Evolutionary conservation across 2,329 filamentous ascomycete species (phyloP).

Genomic region (Fusarium coicis): DNA sequence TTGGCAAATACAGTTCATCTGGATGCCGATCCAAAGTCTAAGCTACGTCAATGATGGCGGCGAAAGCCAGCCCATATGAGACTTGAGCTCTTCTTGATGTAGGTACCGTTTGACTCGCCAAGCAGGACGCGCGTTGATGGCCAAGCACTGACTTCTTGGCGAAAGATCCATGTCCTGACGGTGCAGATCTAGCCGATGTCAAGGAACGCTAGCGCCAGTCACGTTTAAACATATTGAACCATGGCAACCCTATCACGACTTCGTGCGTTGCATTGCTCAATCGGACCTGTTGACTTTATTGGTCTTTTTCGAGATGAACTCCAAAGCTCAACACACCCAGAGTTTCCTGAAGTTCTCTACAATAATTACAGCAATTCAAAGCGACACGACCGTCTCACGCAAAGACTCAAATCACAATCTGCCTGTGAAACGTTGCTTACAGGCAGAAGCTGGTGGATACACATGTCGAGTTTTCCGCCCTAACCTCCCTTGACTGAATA

Average conservation of each 20-base stretch:
- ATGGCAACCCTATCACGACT: conserved; percentile 44
- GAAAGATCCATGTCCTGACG: conserved; percentile 43
- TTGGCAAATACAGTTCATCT: conserved; percentile 37
- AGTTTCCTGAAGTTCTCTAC: not conserved
- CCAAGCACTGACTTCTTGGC: conserved; percentile 45
- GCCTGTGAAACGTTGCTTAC: conserved; percentile 25
- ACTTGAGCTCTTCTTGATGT: conserved; percentile 43
- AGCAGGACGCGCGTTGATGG: conserved; percentile 47
- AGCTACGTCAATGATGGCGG: conserved; percentile 35
- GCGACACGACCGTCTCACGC: not conserved
- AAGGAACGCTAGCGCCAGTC: conserved; percentile 41
- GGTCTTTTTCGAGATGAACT: not conserved
- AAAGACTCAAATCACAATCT: conserved; percentile 1
- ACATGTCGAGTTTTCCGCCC: conserved; percentile 28
- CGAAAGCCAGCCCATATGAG: conserved; percentile 39
- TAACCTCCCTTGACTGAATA: conserved; percentile 36
- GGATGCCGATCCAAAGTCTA: conserved; percentile 36
- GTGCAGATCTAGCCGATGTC: conserved; percentile 45
- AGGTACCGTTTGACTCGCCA: conserved; percentile 44
- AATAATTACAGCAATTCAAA: not conserved
- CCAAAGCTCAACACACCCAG: not conserved
- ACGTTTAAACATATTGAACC: conserved; percentile 43
- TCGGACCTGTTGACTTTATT: conserved; percentile 4
- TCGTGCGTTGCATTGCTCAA: conserved; percentile 29
- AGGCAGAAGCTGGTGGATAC: conserved; percentile 37